Evolutionary conservation across 768 basidiomycete genomes (phyloP).

Genomic region (Leccinum subtestaceum): DNA sequence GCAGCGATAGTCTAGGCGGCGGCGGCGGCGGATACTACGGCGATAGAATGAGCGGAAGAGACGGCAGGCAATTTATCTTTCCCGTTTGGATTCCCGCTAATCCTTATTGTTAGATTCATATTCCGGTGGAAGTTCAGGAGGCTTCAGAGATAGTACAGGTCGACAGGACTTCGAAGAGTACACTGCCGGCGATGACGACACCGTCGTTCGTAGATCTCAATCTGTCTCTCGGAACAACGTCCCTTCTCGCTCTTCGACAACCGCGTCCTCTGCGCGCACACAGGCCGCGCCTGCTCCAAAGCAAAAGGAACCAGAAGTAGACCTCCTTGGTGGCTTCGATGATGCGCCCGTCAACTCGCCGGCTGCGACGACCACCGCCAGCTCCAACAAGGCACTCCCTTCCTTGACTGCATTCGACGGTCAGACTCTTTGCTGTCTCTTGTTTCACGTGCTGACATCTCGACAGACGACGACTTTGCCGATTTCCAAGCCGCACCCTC

Average conservation of each 20-base stretch:
- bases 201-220: constrained; percentile 37
- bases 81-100: constrained; percentile 5
- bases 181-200: constrained; percentile 94
- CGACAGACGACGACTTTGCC: constrained; percentile 75
- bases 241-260: constrained; percentile 30
- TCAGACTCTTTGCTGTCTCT: constrained; percentile 1
- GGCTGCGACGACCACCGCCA: constrained; percentile 8
- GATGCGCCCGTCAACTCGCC: constrained; percentile 46
- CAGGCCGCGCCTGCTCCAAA: constrained; percentile 32
- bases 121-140: constrained; percentile 45
- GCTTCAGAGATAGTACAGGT: constrained; percentile 58
- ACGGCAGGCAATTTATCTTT: constrained; percentile 32
- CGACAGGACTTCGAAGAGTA: constrained; percentile 85
- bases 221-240: constrained; percentile 35
- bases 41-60: constrained; percentile 38
- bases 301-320: constrained; percentile 52
- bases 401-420: constrained; percentile 29
- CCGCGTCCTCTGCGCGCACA: constrained; percentile 40
- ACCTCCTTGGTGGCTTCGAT: constrained; percentile 75
- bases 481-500: constrained; percentile 79
- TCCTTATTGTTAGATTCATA: constrained; percentile 33
- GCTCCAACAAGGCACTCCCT: constrained; percentile 32
- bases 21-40: constrained; percentile 42
- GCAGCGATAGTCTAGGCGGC: constrained; percentile 46
- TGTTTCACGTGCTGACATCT: constrained; percentile 8